A percentile compares a stretch with the other conserved stretches of the same genome.
phyloP scores from a whole-genome alignment of 306 rosid species.

The Ammopiptanthus mongolicus region DNA sequence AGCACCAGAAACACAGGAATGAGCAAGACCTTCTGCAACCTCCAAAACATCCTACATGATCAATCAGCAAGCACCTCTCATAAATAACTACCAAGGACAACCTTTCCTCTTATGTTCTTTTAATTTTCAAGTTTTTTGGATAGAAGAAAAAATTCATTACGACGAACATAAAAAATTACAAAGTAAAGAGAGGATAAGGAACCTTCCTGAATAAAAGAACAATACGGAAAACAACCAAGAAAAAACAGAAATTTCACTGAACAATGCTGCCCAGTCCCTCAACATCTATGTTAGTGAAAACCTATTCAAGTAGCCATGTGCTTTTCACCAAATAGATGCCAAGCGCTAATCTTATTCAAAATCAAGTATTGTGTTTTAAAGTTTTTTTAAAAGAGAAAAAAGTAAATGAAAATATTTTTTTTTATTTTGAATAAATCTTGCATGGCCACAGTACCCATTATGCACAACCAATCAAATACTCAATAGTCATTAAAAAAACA shows the following conservation, averaged over 20 bases:
- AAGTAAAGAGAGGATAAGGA: neutral
- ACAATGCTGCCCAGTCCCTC: neutral
- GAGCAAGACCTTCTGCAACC: conserved; percentile 42
- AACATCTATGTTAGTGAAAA: neutral
- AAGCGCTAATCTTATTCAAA: neutral
- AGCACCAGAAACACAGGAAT: conserved; percentile 42
- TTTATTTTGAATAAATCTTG: too few species aligned
- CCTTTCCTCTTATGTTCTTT: neutral
- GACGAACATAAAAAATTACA: neutral
- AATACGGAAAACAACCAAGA: neutral
- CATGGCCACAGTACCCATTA: too few species aligned
- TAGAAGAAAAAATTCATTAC: conserved; percentile 2
- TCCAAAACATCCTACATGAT: conserved; percentile 69
- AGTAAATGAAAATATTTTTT: neutral
- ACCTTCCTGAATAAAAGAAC: neutral
- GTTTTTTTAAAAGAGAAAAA: neutral
- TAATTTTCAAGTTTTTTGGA: neutral
- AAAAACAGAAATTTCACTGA: neutral
- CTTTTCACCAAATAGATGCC: neutral
- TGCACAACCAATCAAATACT: too few species aligned
- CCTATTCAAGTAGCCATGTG: neutral
- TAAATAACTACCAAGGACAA: conserved; percentile 3
- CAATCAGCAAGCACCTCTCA: conserved; percentile 21
- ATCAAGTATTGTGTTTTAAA: neutral
- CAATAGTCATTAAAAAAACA: too few species aligned